Conservation (phyloP, 257 asterid genomes). For the Thymus quinquecostatus region DNA sequence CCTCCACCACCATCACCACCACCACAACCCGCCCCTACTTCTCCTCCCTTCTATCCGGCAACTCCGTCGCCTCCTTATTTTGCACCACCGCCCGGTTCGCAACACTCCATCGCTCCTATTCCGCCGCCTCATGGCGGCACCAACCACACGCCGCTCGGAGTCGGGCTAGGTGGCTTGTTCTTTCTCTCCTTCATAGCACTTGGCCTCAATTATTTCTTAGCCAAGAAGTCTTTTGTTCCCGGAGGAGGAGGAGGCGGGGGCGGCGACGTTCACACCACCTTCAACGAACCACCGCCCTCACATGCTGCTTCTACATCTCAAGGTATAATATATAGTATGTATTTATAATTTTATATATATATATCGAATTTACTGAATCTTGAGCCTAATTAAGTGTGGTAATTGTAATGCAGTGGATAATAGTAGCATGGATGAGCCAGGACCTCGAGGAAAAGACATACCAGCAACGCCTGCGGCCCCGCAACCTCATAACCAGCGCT, state of each 20-base stretch:
- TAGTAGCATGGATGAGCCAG: too few species aligned
- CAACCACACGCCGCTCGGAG: not conserved
- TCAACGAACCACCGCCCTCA: too few species aligned
- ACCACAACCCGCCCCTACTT: not conserved
- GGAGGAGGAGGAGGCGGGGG: not conserved
- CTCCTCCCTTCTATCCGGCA: not conserved
- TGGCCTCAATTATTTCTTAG: not conserved
- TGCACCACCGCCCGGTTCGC: not conserved
- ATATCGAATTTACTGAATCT: too few species aligned
- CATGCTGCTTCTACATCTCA: too few species aligned
- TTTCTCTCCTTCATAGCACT: conserved; percentile 9
- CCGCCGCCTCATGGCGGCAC: not conserved
- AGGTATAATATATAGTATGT: too few species aligned
- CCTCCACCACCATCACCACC: not conserved
- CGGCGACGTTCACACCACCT: too few species aligned
- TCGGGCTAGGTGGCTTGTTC: not conserved
- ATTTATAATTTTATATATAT: too few species aligned
- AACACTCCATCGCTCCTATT: not conserved
- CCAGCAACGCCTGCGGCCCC: too few species aligned
- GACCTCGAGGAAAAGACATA: too few species aligned
- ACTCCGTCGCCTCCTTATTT: not conserved
- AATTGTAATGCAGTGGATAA: too few species aligned
- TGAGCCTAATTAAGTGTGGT: too few species aligned
- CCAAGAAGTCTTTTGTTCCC: not conserved
- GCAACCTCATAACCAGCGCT: too few species aligned